Evolutionary conservation across 352 stramenopile species (phyloP).

Genomic region (Plasmopara halstedii): DNA sequence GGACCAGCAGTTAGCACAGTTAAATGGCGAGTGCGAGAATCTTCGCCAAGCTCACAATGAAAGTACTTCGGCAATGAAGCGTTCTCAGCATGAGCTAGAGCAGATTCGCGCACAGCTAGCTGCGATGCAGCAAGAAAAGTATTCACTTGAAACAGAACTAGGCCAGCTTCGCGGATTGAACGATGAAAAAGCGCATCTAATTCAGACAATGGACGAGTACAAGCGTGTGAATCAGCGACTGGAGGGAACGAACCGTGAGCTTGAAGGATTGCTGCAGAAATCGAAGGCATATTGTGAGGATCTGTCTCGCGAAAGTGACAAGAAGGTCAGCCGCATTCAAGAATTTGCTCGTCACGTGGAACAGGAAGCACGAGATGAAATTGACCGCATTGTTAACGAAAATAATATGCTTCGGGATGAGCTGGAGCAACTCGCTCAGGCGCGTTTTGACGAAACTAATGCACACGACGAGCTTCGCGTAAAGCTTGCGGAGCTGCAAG

Average conservation of each 20-base stretch:
- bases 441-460: slow-evolving; percentile 58
- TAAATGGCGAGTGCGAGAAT: slow-evolving; percentile 22
- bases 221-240: slow-evolving; percentile 38
- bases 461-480: slow-evolving; percentile 59
- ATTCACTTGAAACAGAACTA: slow-evolving; percentile 24
- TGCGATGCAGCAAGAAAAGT: slow-evolving; percentile 35
- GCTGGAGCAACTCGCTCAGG: slow-evolving; percentile 52
- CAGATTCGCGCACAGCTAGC: slow-evolving; percentile 29
- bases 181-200: slow-evolving; percentile 36
- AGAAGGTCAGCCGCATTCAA: slow-evolving; percentile 52
- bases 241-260: slow-evolving; percentile 40
- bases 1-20: slow-evolving; percentile 18
- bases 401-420: slow-evolving; percentile 57
- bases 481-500: slow-evolving; percentile 68
- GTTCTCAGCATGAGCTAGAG: slow-evolving; percentile 20
- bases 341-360: slow-evolving; percentile 54
- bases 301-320: slow-evolving; percentile 50
- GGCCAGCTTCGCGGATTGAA: slow-evolving; percentile 30
- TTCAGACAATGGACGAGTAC: slow-evolving; percentile 33
- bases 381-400: slow-evolving; percentile 43
- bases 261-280: slow-evolving; percentile 49
- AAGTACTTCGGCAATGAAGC: slow-evolving; percentile 12
- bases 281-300: slow-evolving; percentile 59
- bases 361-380: slow-evolving; percentile 58
- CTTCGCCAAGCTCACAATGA: slow-evolving; percentile 17